These are phyloP conservation scores for Salix suchowensis DNA, from an alignment of 345 rosid species.

Conservation along the genomic window DNA sequence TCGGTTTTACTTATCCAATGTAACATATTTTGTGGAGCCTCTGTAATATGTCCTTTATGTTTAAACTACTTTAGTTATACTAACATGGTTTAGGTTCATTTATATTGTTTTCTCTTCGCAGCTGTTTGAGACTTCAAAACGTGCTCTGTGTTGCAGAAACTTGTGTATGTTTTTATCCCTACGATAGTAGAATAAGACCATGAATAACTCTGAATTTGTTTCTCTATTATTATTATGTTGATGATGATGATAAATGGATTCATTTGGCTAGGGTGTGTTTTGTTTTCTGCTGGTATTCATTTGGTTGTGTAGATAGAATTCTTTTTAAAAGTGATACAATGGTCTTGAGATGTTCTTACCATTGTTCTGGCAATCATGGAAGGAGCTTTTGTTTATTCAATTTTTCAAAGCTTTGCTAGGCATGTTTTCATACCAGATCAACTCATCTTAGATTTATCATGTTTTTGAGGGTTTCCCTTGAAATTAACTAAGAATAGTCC, in stretches of 20 bases:
- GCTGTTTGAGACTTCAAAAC: slow-evolving; percentile 76
- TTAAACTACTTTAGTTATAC: not conserved
- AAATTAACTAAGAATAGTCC: not conserved
- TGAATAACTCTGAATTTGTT: not conserved
- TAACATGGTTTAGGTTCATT: not conserved
- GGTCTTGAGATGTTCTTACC: not conserved
- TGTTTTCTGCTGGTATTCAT: not conserved
- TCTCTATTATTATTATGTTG: not conserved
- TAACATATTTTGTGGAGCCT: not conserved
- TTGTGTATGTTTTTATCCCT: slow-evolving; percentile 49
- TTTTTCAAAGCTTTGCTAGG: not conserved
- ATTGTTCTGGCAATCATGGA: not conserved
- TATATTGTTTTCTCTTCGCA: slow-evolving; percentile 32
- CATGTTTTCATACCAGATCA: not conserved
- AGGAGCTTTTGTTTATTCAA: not conserved
- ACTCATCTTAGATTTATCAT: not conserved
- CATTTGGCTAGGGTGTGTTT: not conserved
- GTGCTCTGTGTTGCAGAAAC: slow-evolving; percentile 67
- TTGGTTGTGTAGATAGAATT: not conserved
- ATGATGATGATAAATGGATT: not conserved
- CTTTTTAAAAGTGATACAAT: not conserved
- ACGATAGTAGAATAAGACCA: not conserved
- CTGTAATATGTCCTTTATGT: not conserved
- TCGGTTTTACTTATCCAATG: not conserved
- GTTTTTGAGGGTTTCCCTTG: not conserved